phyloP scores from a whole-genome alignment of 2,329 filamentous ascomycete species.

The Pseudocercospora crystallina region DNA sequence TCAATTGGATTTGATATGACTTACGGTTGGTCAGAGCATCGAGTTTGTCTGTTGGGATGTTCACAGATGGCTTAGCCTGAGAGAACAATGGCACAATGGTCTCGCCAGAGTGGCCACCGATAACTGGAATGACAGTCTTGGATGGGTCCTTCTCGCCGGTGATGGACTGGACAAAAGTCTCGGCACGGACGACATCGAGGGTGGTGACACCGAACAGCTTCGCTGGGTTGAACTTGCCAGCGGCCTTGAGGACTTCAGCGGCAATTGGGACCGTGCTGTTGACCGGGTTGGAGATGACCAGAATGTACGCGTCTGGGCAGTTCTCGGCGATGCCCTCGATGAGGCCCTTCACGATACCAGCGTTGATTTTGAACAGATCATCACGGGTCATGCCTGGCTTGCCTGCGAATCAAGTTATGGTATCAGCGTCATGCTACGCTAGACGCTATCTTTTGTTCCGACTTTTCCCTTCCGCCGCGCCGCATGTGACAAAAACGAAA shows the following conservation, averaged over 20 bases:
- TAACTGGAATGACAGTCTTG: conserved; percentile 82
- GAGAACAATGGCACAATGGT: conserved; percentile 98
- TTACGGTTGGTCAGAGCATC: conserved; percentile 82
- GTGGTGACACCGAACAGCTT: conserved; percentile 98
- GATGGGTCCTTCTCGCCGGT: conserved; percentile 78
- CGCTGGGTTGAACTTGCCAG: conserved; percentile 90
- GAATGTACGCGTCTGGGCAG: conserved; percentile 87
- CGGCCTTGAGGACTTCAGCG: conserved; percentile 92
- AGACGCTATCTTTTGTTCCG: conserved; percentile 13
- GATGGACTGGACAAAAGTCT: conserved; percentile 91
- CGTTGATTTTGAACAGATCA: conserved; percentile 99
- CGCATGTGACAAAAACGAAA: not conserved
- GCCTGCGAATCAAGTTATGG: conserved; percentile 54
- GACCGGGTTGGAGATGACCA: conserved; percentile 99
- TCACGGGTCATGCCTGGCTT: conserved; percentile 99
- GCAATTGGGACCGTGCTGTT: conserved; percentile 98
- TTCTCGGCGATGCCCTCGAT: conserved; percentile 84
- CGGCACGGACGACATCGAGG: conserved; percentile 94
- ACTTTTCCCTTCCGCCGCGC: conserved; percentile 9
- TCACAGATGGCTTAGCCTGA: conserved; percentile 75
- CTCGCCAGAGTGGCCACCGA: conserved; percentile 96
- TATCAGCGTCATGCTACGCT: conserved; percentile 11
- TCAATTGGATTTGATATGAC: conserved; percentile 30
- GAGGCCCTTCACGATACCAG: conserved; percentile 92
- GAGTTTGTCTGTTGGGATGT: conserved; percentile 85